Conservation (phyloP, 2,329 filamentous ascomycete species). For the Aspergillus jensenii region DNA sequence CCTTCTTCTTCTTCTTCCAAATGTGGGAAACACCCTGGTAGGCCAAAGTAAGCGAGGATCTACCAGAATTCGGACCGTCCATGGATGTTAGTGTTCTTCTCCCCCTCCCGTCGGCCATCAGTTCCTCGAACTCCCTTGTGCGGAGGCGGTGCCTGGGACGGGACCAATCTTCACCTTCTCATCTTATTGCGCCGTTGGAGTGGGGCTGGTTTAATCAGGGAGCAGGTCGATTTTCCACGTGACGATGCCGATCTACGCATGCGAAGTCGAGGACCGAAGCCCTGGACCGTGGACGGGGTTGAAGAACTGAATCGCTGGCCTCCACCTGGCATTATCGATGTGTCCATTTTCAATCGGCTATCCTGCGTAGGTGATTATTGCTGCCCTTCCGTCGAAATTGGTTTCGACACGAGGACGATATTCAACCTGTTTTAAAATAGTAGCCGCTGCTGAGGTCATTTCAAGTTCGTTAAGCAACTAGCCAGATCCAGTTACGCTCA, state of each 20-base stretch:
- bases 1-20: too few relatives aligned
- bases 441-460: background rate
- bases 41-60: background rate
- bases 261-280: background rate
- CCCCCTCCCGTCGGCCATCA: background rate
- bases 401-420: background rate
- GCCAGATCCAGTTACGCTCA: too few relatives aligned
- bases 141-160: background rate
- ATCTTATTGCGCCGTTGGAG: constrained; percentile 7
- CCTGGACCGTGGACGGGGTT: background rate
- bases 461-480: background rate
- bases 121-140: background rate
- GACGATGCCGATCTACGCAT: constrained; percentile 9
- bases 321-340: background rate
- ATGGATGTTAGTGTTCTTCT: background rate
- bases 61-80: background rate
- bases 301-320: background rate
- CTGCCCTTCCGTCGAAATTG: background rate
- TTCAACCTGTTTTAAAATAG: background rate
- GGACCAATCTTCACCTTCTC: constrained; percentile 4
- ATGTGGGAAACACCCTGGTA: background rate
- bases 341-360: background rate
- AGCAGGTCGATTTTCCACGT: constrained; percentile 10
- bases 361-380: too few relatives aligned
- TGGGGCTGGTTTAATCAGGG: constrained; percentile 8